Evolutionary conservation across 169 alveolate genomes (phyloP).

Genomic region (Plasmodium chabaudi): DNA sequence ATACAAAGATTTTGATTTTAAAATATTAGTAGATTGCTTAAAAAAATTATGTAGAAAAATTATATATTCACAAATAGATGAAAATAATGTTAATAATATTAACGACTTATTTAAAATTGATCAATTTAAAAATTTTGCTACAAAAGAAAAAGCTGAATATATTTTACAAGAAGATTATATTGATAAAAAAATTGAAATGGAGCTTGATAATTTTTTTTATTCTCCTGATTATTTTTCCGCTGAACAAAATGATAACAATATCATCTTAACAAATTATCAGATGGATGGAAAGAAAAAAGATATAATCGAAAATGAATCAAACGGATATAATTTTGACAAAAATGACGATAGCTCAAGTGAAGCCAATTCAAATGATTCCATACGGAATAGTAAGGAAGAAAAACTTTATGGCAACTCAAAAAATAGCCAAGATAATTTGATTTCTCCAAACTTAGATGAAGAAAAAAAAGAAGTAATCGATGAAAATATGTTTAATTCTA

Average conservation of each 20-base stretch:
- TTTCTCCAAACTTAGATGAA: background rate
- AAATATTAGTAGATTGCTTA: constrained; percentile 27
- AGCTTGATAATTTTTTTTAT: constrained; percentile 43
- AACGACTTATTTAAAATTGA: constrained; percentile 63
- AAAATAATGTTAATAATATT: constrained; percentile 19
- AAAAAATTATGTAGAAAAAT: constrained; percentile 43
- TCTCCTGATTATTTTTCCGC: constrained; percentile 23
- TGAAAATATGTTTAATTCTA: constrained; percentile 31
- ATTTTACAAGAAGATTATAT: constrained; percentile 14
- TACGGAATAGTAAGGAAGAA: background rate
- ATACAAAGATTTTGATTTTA: constrained; percentile 40
- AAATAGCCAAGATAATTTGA: background rate
- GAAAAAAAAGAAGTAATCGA: constrained; percentile 25
- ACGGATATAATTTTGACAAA: background rate
- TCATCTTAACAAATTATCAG: background rate
- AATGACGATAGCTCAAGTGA: background rate
- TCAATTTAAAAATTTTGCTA: constrained; percentile 45
- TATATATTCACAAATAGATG: constrained; percentile 31
- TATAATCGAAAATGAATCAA: background rate
- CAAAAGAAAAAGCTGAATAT: constrained; percentile 23
- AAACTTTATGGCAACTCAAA: background rate
- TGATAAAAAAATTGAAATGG: constrained; percentile 44
- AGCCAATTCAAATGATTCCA: background rate
- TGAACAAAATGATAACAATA: background rate
- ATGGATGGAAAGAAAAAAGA: background rate